These are phyloP conservation scores for Poronia punctata DNA, from an alignment of 495 filamentous ascomycete species.

Conservation along the genomic window DNA sequence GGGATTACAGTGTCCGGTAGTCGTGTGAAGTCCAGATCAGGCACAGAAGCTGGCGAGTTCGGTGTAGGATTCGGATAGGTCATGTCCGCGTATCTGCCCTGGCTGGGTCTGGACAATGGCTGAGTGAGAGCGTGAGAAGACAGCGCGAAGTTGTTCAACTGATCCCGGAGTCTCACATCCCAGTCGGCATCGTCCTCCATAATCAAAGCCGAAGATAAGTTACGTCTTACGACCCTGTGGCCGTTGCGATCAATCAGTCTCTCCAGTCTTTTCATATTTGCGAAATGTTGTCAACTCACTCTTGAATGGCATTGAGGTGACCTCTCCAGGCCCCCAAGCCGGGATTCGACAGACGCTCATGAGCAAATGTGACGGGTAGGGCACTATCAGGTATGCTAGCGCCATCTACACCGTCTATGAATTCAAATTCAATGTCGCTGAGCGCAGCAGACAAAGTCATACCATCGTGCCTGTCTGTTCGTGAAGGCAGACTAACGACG, in stretches of 20 bases:
- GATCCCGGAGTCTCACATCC: slow-evolving; percentile 45
- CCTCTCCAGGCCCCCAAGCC: slow-evolving; percentile 20
- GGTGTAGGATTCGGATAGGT: slow-evolving; percentile 12
- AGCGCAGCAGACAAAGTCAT: slow-evolving; percentile 40
- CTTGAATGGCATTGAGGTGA: slow-evolving; percentile 26
- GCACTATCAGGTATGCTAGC: slow-evolving; percentile 30
- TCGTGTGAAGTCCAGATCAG: slow-evolving; percentile 9
- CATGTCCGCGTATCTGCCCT: slow-evolving; percentile 9
- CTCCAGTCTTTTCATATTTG: too few species aligned
- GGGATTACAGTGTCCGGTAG: slow-evolving; percentile 25
- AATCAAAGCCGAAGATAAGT: slow-evolving; percentile 42
- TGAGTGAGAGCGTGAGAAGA: slow-evolving; percentile 28
- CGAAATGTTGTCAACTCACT: slow-evolving; percentile 14
- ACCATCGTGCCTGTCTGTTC: slow-evolving; percentile 49
- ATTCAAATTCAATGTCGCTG: slow-evolving; percentile 39
- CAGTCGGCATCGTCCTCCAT: slow-evolving; percentile 56
- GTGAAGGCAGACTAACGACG: slow-evolving; percentile 42
- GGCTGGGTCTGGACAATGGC: slow-evolving; percentile 6
- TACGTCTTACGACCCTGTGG: slow-evolving; percentile 37
- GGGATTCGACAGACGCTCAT: slow-evolving; percentile 7
- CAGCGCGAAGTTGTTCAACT: slow-evolving; percentile 43
- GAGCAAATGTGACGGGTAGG: slow-evolving; percentile 17
- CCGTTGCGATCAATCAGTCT: too few species aligned
- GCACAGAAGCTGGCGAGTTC: not conserved
- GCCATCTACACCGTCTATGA: slow-evolving; percentile 39